phyloP scores from a whole-genome alignment of 495 filamentous ascomycete genomes.

The Achaetomiella virescens region DNA sequence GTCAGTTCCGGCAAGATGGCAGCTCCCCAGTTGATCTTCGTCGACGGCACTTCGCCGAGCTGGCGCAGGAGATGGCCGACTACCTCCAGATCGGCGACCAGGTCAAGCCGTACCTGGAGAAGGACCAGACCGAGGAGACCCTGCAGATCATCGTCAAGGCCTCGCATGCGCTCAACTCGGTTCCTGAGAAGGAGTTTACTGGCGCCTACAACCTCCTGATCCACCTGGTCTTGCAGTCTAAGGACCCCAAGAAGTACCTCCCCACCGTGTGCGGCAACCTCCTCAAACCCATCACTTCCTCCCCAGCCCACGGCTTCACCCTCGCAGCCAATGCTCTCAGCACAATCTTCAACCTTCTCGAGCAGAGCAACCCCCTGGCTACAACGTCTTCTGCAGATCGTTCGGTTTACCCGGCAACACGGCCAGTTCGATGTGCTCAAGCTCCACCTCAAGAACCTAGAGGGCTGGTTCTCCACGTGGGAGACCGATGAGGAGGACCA shows the following conservation, averaged over 20 bases:
- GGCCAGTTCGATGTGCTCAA: conserved; percentile 73
- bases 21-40: conserved; percentile 56
- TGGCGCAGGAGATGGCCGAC: conserved; percentile 80
- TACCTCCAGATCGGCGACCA: conserved; percentile 69
- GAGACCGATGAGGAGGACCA: conserved; percentile 72
- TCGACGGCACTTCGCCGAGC: conserved; percentile 88
- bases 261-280: conserved; percentile 82
- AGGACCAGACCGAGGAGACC: conserved; percentile 70
- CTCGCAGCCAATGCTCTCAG: conserved; percentile 82
- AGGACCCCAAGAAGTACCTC: conserved; percentile 77
- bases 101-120: conserved; percentile 64
- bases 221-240: conserved; percentile 80
- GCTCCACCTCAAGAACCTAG: conserved; percentile 69
- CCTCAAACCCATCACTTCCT: conserved; percentile 75
- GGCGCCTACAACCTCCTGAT: conserved; percentile 93
- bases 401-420: conserved; percentile 67
- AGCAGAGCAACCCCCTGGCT: conserved; percentile 66
- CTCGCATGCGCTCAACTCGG: conserved; percentile 62
- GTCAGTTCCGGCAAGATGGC: conserved; percentile 23
- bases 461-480: conserved; percentile 78
- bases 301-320: conserved; percentile 73
- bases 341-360: conserved; percentile 94
- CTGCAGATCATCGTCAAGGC: conserved; percentile 81
- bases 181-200: conserved; percentile 92
- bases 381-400: conserved; percentile 82